Conservation (phyloP, 352 stramenopile genomes). For the Phytophthora pseudosyringae region DNA sequence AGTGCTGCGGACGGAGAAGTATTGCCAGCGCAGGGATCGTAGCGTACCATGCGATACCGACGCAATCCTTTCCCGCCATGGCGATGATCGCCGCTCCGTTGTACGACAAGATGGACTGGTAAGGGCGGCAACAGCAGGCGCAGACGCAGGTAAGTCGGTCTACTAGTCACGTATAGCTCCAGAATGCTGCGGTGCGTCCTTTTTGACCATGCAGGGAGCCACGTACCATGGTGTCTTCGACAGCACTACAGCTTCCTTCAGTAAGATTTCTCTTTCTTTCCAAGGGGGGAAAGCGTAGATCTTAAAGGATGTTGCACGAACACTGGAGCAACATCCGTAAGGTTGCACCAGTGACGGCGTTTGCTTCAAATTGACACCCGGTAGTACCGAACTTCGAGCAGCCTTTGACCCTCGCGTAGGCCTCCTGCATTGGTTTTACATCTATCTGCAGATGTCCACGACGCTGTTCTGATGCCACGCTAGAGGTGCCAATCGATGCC, state of each 20-base stretch:
- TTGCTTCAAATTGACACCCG: background rate
- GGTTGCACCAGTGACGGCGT: background rate
- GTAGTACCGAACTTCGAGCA: too few species aligned
- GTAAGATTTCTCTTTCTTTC: constrained; percentile 37
- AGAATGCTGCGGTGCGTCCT: background rate
- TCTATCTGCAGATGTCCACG: too few species aligned
- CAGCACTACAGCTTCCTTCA: constrained; percentile 3
- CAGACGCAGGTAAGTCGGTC: background rate
- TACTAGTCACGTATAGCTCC: background rate
- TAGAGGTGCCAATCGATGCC: too few species aligned
- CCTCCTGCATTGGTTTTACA: too few species aligned
- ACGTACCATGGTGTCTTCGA: constrained; percentile 44
- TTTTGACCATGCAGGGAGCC: background rate
- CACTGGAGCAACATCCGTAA: background rate
- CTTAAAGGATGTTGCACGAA: constrained; percentile 23
- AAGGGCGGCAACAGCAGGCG: background rate
- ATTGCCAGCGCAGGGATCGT: background rate
- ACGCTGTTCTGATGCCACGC: too few species aligned
- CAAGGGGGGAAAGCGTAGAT: constrained; percentile 19
- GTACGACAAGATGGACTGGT: constrained; percentile 93
- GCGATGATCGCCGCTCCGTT: constrained; percentile 99
- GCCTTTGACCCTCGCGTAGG: too few species aligned
- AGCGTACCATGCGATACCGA: constrained; percentile 95
- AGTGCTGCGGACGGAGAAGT: background rate
- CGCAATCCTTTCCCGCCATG: constrained; percentile 99